These are phyloP conservation scores for Amoeboradix gromovi DNA, from an alignment of 371 early-diverging fungal genomes.

Conservation along the genomic window DNA sequence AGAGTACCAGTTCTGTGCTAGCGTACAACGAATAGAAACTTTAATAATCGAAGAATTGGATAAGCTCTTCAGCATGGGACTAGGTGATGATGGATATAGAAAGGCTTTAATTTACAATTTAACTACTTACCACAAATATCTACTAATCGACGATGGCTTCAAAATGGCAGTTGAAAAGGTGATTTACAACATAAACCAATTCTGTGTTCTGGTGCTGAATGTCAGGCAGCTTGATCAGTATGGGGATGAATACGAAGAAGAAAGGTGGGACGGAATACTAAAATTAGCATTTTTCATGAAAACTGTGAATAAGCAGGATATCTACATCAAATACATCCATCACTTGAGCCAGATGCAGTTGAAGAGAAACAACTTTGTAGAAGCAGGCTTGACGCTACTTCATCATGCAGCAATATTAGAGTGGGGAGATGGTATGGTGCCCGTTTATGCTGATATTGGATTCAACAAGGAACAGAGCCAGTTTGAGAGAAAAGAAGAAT, in stretches of 20 bases:
- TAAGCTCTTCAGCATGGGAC: slow-evolving; percentile 20
- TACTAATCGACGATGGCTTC: slow-evolving; percentile 9
- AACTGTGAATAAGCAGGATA: slow-evolving; percentile 25
- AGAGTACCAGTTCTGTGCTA: slow-evolving; percentile 20
- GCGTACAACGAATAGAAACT: slow-evolving; percentile 21
- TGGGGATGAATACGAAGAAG: slow-evolving; percentile 25
- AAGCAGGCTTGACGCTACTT: slow-evolving; percentile 34
- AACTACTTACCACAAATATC: slow-evolving; percentile 6
- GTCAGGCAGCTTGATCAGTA: slow-evolving; percentile 21
- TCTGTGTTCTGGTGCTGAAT: slow-evolving; percentile 21
- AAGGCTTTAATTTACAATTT: slow-evolving; percentile 10
- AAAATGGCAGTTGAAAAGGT: slow-evolving; percentile 11
- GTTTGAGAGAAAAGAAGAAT: slow-evolving; percentile 30
- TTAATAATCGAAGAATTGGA: slow-evolving; percentile 29
- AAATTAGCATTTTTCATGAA: slow-evolving; percentile 31
- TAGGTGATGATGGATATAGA: slow-evolving; percentile 16
- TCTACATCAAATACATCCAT: slow-evolving; percentile 40
- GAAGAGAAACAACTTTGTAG: slow-evolving; percentile 23
- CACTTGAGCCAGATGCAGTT: slow-evolving; percentile 28
- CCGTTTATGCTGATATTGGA: slow-evolving; percentile 12
- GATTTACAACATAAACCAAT: slow-evolving; percentile 20
- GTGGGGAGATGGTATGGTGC: slow-evolving; percentile 23
- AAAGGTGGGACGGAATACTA: slow-evolving; percentile 26
- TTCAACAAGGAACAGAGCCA: slow-evolving; percentile 18
- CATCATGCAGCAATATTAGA: slow-evolving; percentile 32